Conservation (phyloP, 139 green algal genomes). For the Tetratostichococcus sp. region DNA sequence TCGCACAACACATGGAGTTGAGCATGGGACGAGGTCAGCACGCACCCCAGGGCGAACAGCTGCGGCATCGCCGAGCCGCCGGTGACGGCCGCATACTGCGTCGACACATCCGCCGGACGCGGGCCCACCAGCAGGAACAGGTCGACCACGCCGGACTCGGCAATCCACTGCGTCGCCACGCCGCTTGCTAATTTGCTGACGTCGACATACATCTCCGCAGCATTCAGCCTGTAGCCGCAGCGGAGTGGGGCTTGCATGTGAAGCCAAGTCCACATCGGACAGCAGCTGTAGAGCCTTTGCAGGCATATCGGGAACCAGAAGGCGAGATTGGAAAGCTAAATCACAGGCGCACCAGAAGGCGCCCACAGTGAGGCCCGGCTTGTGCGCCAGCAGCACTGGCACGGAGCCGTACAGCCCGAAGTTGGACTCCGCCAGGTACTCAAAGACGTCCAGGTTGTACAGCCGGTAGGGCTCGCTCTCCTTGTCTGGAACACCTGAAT, state of each 20-base stretch:
- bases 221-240: slow-evolving; percentile 86
- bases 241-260: no score
- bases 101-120: slow-evolving; percentile 41
- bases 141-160: slow-evolving; percentile 92
- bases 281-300: no score
- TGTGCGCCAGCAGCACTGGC: slow-evolving; percentile 83
- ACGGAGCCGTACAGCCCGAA: slow-evolving; percentile 98
- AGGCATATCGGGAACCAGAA: no score
- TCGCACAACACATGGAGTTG: no score
- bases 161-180: slow-evolving; percentile 83
- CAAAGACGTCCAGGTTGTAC: slow-evolving; percentile 99
- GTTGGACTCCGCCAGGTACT: slow-evolving; percentile 84
- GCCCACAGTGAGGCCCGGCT: slow-evolving; percentile 59
- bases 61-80: slow-evolving; percentile 90
- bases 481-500: slow-evolving; percentile 14
- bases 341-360: slow-evolving; percentile 88
- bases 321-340: no score
- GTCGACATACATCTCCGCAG: slow-evolving; percentile 97
- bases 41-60: slow-evolving; percentile 78
- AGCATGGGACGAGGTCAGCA: no score
- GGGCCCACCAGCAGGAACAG: slow-evolving; percentile 87
- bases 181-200: slow-evolving; percentile 50
- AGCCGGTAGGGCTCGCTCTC: slow-evolving; percentile 91
- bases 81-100: slow-evolving; percentile 79
- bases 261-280: no score